Conservation (phyloP, 345 rosid species). For the Arabidopsis arenosa region DNA sequence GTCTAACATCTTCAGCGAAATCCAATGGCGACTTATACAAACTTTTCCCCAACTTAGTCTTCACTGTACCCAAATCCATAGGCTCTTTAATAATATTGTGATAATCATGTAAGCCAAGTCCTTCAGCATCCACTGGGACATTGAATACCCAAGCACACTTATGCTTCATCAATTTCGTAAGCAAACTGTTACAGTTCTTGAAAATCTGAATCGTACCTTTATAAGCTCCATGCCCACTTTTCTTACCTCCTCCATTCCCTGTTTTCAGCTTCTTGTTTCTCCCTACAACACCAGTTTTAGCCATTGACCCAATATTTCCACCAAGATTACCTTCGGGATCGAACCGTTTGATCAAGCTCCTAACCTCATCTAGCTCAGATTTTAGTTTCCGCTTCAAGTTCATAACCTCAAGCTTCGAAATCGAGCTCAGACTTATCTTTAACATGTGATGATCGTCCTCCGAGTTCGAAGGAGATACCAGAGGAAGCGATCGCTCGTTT, state of each 20-base stretch:
- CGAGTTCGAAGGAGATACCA: constrained; percentile 30
- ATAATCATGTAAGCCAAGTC: constrained; percentile 78
- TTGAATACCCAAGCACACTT: constrained; percentile 85
- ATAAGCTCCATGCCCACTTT: constrained; percentile 32
- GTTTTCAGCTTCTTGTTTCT: constrained; percentile 42
- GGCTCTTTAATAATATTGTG: constrained; percentile 72
- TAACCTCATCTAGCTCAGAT: constrained; percentile 36
- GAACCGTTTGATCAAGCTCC: constrained; percentile 44
- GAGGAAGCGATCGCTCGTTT: constrained; percentile 22
- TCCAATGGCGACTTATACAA: constrained; percentile 68
- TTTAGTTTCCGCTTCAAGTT: constrained; percentile 41
- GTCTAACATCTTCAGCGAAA: constrained; percentile 83
- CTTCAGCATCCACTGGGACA: constrained; percentile 78
- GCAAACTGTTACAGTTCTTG: constrained; percentile 63
- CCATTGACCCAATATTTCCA: constrained; percentile 3
- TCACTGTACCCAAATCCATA: constrained; percentile 94
- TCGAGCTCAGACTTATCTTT: constrained; percentile 37
- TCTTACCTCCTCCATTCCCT: constrained; percentile 39
- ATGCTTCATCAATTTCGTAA: constrained; percentile 79
- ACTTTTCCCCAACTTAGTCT: constrained; percentile 59
- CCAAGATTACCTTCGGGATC: constrained; percentile 9
- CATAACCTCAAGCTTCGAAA: constrained; percentile 40
- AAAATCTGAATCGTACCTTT: constrained; percentile 54
- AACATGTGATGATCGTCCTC: constrained; percentile 38
- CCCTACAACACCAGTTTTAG: constrained; percentile 27